phyloP scores from a whole-genome alignment of 257 asterid genomes.

The Henckelia pumila region DNA sequence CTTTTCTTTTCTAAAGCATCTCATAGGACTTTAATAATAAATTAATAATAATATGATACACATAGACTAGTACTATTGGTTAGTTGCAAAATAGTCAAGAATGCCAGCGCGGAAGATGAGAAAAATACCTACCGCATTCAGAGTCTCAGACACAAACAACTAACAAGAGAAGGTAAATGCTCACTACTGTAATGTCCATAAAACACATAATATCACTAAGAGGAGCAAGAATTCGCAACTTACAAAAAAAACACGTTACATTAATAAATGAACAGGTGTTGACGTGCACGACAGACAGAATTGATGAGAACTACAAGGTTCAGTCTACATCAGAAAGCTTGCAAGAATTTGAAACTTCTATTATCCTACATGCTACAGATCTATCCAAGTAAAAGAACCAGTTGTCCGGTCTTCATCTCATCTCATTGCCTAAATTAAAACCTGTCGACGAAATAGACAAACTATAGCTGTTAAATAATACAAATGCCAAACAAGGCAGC shows the following conservation, averaged over 20 bases:
- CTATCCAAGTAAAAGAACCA: conserved; percentile 27
- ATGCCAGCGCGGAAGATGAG: not conserved
- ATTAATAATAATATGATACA: too few species aligned
- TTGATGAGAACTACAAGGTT: conserved; percentile 13
- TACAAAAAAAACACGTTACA: not conserved
- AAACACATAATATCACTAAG: not conserved
- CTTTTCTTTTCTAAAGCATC: too few species aligned
- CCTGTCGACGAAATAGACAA: conserved; percentile 25
- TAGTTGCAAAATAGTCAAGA: not conserved
- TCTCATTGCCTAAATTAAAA: conserved; percentile 27
- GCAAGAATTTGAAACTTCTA: conserved; percentile 26
- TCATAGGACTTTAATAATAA: too few species aligned
- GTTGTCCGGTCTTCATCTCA: conserved; percentile 25
- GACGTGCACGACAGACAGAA: conserved; percentile 7
- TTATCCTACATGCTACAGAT: conserved; percentile 31
- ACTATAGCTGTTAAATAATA: conserved; percentile 23
- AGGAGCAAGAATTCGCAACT: not conserved
- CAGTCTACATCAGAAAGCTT: conserved; percentile 27
- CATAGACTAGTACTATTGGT: too few species aligned
- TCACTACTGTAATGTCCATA: not conserved
- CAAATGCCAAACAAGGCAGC: conserved; percentile 24
- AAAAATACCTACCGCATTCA: not conserved
- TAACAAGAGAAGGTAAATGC: not conserved
- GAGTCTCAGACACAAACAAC: not conserved
- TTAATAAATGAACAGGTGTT: conserved; percentile 10